Base-by-base conservation (phyloP, 208 protist genomes). In the Trypanosoma lewisi region DNA sequence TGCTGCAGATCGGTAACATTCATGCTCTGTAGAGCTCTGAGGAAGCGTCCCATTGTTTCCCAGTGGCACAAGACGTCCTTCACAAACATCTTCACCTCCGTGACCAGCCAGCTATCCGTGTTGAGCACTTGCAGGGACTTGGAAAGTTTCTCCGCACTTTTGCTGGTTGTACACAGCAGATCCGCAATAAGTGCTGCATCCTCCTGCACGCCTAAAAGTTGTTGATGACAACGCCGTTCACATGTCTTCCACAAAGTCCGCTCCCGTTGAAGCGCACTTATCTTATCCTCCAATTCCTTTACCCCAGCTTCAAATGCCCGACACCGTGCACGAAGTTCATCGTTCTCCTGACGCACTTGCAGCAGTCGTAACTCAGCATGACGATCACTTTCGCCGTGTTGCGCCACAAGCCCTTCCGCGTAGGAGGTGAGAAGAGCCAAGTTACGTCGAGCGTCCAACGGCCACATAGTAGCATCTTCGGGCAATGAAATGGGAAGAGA, bases 151-250 rank as follows among this genome's bases (percentile, higher is more conserved):
- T 90, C 85, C 16, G 83, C 84, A 8, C 82, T 80, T 11, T 70
- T 75, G 4, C 63, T 67, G 0, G 82, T 73, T 23, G 73, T 82
- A 30, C 68, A 74, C 54, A 94, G 54, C 51, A 91, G 60, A 50
- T 89, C 85, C 14, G 85, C 80, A 23, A 94, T 65, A 23, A 94
- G 54, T 51, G 72, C 72, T n/a, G 88, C 83, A 44, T 90, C 85
- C 21, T 85, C 77, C 47, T 83, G 77, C 45, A 91, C 77, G 42
- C 79, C 76, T 8, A 64, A 57, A 63, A 94, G 70, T 65, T 89
- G 75, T 55, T 77, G 59, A 14, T 62, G 64, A 73, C 69, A 77
- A 51, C 75, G 57, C 3, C 63, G 66, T 17, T 82, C 73, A 28
- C 42, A 58, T 45, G 50, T 36, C 27, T 67, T 63, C 61, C 80